These are phyloP conservation scores for Pachyrhizus erosus DNA, from an alignment of 306 rosid genomes.

Conservation along the genomic window DNA sequence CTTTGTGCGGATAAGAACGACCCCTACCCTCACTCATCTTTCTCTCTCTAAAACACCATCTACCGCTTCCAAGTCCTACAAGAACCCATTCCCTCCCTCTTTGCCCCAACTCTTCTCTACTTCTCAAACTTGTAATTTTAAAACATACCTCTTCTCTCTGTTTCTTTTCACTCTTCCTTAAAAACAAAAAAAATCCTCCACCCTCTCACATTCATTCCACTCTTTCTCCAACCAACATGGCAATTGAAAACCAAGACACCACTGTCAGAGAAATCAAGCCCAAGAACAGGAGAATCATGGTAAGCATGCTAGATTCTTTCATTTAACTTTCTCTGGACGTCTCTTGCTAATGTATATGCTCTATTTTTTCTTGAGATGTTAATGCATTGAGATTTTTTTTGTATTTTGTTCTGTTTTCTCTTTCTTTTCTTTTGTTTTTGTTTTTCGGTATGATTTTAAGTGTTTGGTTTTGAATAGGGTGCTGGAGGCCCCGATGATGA, in stretches of 20 bases:
- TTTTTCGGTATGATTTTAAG: conserved; percentile 11
- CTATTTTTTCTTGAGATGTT: not conserved
- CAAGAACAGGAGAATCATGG: conserved; percentile 94
- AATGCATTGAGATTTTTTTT: not conserved
- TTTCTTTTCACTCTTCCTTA: conserved; percentile 6
- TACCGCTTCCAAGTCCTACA: conserved; percentile 70
- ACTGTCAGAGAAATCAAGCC: conserved; percentile 90
- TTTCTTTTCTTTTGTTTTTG: not conserved
- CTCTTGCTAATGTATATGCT: conserved; percentile 15
- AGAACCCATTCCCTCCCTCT: conserved; percentile 76
- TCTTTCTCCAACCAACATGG: conserved; percentile 58
- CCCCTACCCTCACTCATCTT: conserved; percentile 30
- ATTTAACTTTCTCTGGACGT: not conserved
- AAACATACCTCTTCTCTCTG: not conserved
- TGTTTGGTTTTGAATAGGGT: conserved; percentile 57
- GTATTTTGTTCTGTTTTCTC: not conserved
- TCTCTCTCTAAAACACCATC: conserved; percentile 58
- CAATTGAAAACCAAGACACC: conserved; percentile 83
- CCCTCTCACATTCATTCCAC: conserved; percentile 22
- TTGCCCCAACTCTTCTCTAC: conserved; percentile 53
- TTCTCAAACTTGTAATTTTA: conserved; percentile 30
- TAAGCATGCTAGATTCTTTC: conserved; percentile 27
- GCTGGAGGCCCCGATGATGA: conserved; percentile 94
- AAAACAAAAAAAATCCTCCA: not conserved
- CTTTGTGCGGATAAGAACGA: conserved; percentile 95